Evolutionary conservation across 129 eudicot species (phyloP).

Genomic region (Dittrichia graveolens): DNA sequence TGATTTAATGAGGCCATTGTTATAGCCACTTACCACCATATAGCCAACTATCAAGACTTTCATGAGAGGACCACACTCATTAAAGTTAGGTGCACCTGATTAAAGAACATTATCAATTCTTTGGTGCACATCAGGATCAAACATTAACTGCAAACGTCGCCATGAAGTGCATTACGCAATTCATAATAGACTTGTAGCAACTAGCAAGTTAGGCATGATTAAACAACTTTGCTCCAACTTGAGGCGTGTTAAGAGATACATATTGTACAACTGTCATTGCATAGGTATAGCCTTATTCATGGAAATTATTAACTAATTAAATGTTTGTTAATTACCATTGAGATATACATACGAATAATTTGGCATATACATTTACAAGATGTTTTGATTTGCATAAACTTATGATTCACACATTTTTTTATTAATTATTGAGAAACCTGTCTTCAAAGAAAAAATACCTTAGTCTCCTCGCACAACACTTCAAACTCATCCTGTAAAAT

Average conservation of each 20-base stretch:
- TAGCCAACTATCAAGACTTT: not conserved
- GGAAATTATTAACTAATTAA: too few species aligned
- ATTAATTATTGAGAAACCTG: not conserved
- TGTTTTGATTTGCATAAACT: constrained; percentile 7
- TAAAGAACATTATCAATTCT: too few species aligned
- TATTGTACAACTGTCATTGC: not conserved
- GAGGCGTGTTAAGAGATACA: not conserved
- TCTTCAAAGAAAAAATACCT: constrained; percentile 38
- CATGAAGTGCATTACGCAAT: too few species aligned
- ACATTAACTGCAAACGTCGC: not conserved
- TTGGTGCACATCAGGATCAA: not conserved
- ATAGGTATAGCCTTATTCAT: too few species aligned
- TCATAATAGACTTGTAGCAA: too few species aligned
- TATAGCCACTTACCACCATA: not conserved
- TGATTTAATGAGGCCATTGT: too few species aligned
- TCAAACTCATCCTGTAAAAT: constrained; percentile 57
- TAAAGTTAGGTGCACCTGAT: not conserved
- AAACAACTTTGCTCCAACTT: not conserved
- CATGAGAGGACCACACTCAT: not conserved
- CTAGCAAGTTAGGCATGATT: not conserved
- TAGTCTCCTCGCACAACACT: constrained; percentile 46
- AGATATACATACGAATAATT: not conserved
- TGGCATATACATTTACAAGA: not conserved
- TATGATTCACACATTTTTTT: not conserved
- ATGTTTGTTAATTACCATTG: not conserved